Conservation (phyloP, 371 early-diverging fungal genomes). For the Batkoa obscura region DNA sequence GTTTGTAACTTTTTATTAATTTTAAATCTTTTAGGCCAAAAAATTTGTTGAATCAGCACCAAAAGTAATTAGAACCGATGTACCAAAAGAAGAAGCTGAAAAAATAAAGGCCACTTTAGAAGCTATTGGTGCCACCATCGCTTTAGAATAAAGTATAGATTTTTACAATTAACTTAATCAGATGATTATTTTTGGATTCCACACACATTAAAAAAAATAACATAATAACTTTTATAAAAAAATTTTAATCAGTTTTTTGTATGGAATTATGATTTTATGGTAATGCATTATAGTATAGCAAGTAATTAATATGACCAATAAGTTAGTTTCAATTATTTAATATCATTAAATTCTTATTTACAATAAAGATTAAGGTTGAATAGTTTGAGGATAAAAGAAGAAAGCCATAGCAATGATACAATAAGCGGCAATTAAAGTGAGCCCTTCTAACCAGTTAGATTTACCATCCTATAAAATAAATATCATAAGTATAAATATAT, state of each 20-base stretch:
- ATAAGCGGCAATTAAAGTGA: conserved; percentile 50
- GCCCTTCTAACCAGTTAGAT: conserved; percentile 73
- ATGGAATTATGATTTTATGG: no score
- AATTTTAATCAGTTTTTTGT: no score
- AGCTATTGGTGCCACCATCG: conserved; percentile 80
- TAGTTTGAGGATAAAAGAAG: conserved; percentile 34
- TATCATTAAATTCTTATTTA: no score
- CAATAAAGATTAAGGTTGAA: no score
- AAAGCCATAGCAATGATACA: conserved; percentile 58
- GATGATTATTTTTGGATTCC: no score
- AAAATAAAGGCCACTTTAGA: conserved; percentile 90
- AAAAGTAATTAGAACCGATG: conserved; percentile 80
- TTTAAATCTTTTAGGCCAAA: conserved; percentile 48
- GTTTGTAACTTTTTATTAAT: not conserved
- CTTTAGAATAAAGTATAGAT: conserved; percentile 51
- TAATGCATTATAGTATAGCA: no score
- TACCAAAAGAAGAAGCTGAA: conserved; percentile 91
- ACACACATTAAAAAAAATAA: no score
- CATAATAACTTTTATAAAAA: no score
- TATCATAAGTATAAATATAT: no score
- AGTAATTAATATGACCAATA: no score
- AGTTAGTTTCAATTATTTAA: no score
- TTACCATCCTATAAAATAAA: conserved; percentile 27
- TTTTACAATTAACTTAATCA: no score
- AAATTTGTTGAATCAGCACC: conserved; percentile 96